These are phyloP conservation scores for Trichophyton simii DNA, from an alignment of 2,329 filamentous ascomycete genomes.

Conservation along the genomic window DNA sequence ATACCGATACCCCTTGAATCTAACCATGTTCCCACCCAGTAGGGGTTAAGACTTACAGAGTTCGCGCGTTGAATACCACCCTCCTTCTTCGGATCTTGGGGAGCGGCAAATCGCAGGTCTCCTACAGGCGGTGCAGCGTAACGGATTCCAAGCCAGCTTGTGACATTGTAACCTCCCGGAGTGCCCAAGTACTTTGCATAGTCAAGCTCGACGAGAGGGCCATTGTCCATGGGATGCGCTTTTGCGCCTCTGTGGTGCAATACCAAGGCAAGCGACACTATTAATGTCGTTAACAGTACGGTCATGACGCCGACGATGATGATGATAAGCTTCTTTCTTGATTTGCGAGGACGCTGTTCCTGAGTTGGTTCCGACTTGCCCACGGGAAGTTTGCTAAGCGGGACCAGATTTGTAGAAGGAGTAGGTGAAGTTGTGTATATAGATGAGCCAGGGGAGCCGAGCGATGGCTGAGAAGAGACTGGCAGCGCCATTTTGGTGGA, in stretches of 20 bases:
- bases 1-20: neutral
- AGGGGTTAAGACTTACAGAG: constrained; percentile 31
- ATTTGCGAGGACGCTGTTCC: neutral
- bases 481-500: neutral
- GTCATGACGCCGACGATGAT: neutral
- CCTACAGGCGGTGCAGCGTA: constrained; percentile 11
- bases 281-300: neutral
- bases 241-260: neutral
- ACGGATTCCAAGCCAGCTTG: constrained; percentile 13
- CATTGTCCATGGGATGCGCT: neutral
- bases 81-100: constrained; percentile 43
- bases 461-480: neutral
- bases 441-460: neutral
- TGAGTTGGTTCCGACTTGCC: neutral
- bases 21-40: neutral
- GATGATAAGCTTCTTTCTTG: neutral
- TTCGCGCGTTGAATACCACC: constrained; percentile 41
- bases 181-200: constrained; percentile 56
- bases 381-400: neutral
- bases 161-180: constrained; percentile 30
- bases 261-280: neutral
- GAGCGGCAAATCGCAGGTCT: constrained; percentile 11
- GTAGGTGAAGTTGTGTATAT: neutral
- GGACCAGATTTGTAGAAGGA: neutral
- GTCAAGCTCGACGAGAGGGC: constrained; percentile 45